Evolutionary conservation across 176 grass and related monocot species (phyloP), one percentile per base, ranked within the genome.

Genomic region (Themeda triandra): DNA sequence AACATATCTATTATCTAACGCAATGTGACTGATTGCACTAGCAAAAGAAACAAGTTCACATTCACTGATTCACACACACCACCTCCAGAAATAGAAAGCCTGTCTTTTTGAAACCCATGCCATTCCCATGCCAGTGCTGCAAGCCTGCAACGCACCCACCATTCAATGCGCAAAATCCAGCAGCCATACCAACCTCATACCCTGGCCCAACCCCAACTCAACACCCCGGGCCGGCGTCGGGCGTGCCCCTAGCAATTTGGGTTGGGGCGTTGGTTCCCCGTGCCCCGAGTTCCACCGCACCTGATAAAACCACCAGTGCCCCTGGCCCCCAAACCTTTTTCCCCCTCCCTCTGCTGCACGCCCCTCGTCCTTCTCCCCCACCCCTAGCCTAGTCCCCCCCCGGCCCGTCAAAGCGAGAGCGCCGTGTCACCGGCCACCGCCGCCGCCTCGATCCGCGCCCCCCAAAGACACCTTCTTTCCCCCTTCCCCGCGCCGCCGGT

Each of bases 401-500:
- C 73, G 36, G 77, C 53, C 81, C 75, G 75, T 83, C 84, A 87
- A 80, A 87, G 73, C 46, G 45, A 83, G 79, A 86, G 89, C 84
- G 73, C 80, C 80, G 89, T 75, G 51, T 60, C 87, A 82, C 80
- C 68, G 80, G 66, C 67, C 77, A 18, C 29, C 48, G 51, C 78
- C 42, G 53, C 46, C 42, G 53, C 46, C 62, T 85, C 89, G 84
- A 90, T 87, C 89, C 80, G 78, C 82, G 82, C 84, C 59, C 33
- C 79, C 59, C 0, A 78, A 86, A 77, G 82, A 81, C 70, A 81
- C 77, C 77, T 49, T 17, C 6, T 32, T 11, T 6, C 46, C 45
- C 14, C 30, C 21, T 25, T 32, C 21, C 36, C 41, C 8, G 13
- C 45, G 45, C 45, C 45, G 25, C 42, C 64, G 41, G 70, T 82